Base-by-base conservation (phyloP, 1,139 yeast genomes). In the Lodderomyces oxycetoniae region DNA sequence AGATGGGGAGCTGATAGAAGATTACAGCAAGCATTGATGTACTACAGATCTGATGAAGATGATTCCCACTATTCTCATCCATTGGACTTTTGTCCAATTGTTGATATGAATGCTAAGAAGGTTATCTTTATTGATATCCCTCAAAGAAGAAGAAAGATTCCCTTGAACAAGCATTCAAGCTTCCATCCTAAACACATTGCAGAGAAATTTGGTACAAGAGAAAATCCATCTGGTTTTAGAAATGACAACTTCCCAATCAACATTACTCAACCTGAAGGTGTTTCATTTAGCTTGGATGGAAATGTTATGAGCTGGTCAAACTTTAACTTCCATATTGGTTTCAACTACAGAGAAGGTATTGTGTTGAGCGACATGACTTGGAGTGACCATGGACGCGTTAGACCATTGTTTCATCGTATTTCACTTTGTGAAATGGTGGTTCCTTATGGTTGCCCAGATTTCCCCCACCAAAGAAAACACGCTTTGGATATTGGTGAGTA, bases 401-500 rank as follows among this genome's bases (percentile, higher is more conserved):
- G 88, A 57, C 79, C 88, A 23, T 57, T 83, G 41, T 81, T 83
- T 71, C 87, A 83, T 64, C 71, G 93, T 60, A 70, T 83, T 49
- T 83, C 93, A 3, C 66, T 83, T 41, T 68, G 84, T 30, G 93
- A 83, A 62, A 82, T 83, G 91, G 79, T 83, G 59, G 93, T 83
- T 40, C 93, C 93, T 21, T 83, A 83, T 51, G 93, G 93, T 38
- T 68, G 71, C 42, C 93, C 93, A 37, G 81, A 77, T 45, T 79
- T 73, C 61, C 89, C 88, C 34, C 89, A 81, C 55, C 88, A 81
- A 53, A 73, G 93, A 64, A 83, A 83, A 57, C 93, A 83, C 49
- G 93, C 93, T 30, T 76, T 83, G 57, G 93, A 83, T 61, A 77
- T 83, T 48, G 93, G 93, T 53, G 93, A 83, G 59, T 82, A 82